phyloP scores from a whole-genome alignment of 805 yeast species.

The Metschnikowia orientalis region DNA sequence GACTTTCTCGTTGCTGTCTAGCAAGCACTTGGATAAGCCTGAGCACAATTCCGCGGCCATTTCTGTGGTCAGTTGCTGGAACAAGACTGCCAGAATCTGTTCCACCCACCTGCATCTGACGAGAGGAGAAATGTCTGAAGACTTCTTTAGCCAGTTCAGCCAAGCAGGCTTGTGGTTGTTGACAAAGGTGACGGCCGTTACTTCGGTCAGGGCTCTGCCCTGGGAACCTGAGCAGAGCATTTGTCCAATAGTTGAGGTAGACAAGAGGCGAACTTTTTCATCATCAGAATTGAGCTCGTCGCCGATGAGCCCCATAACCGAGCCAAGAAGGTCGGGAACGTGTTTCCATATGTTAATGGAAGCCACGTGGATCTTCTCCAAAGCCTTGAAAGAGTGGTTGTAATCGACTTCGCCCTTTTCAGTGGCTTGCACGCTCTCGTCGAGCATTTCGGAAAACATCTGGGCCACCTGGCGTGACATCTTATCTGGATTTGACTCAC shows the following conservation, averaged over 20 bases:
- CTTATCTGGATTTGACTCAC: slow-evolving; percentile 66
- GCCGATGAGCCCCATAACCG: slow-evolving; percentile 74
- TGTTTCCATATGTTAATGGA: slow-evolving; percentile 69
- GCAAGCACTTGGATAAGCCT: slow-evolving; percentile 62
- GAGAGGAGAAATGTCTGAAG: slow-evolving; percentile 58
- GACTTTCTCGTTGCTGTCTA: slow-evolving; percentile 73
- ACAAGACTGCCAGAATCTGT: slow-evolving; percentile 46
- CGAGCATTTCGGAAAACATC: slow-evolving; percentile 71
- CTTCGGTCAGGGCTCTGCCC: slow-evolving; percentile 23
- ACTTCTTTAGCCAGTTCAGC: slow-evolving; percentile 69
- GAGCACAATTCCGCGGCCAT: slow-evolving; percentile 35
- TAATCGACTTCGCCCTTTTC: slow-evolving; percentile 11
- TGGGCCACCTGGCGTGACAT: slow-evolving; percentile 74
- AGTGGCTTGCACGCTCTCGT: slow-evolving; percentile 38
- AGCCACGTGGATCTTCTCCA: slow-evolving; percentile 59
- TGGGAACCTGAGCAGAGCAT: slow-evolving; percentile 43
- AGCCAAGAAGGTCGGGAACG: slow-evolving; percentile 67
- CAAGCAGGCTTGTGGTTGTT: slow-evolving; percentile 57
- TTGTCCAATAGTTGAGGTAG: slow-evolving; percentile 69
- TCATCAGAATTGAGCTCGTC: slow-evolving; percentile 76
- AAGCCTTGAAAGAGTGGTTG: slow-evolving; percentile 32
- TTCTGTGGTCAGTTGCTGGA: slow-evolving; percentile 43
- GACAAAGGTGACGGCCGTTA: slow-evolving; percentile 54
- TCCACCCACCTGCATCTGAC: slow-evolving; percentile 73
- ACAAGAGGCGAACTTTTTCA: slow-evolving; percentile 55